Conservation (phyloP, 108 stramenopile species). For the Hondaea fermentalgiana region DNA sequence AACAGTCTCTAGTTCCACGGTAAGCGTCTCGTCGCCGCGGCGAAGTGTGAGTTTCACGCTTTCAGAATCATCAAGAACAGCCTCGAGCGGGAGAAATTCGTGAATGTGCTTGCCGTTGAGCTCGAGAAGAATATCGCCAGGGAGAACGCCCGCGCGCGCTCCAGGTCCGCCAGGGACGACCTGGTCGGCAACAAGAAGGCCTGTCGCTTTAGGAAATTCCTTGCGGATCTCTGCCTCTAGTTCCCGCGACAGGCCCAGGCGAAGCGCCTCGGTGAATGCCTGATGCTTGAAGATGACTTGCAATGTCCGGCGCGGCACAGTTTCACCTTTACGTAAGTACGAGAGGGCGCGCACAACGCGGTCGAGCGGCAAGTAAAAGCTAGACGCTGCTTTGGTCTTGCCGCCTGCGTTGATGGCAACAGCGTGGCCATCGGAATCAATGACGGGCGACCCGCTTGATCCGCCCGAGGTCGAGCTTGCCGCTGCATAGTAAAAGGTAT, state of each 20-base stretch:
- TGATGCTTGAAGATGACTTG: conserved; percentile 31
- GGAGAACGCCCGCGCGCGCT: neutral
- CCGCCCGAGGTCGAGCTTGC: conserved; percentile 39
- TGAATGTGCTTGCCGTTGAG: neutral
- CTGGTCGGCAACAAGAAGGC: conserved; percentile 35
- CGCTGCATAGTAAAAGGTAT: conserved; percentile 33
- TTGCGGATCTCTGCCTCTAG: neutral
- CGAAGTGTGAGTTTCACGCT: neutral
- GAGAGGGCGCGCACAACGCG: conserved; percentile 29
- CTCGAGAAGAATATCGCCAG: conserved; percentile 13
- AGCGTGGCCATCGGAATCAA: conserved; percentile 31
- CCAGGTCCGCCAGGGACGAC: neutral
- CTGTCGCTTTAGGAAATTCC: conserved; percentile 27
- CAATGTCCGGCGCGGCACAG: conserved; percentile 37
- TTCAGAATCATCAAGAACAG: neutral
- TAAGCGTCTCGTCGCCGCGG: neutral
- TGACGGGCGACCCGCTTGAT: conserved; percentile 35
- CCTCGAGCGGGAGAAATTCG: conserved; percentile 18
- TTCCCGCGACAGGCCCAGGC: conserved; percentile 23
- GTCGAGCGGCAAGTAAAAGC: conserved; percentile 41
- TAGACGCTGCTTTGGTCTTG: conserved; percentile 13
- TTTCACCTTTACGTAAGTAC: neutral
- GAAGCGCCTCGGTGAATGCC: conserved; percentile 38
- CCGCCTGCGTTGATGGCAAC: conserved; percentile 49
- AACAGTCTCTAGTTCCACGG: neutral